Conservation (phyloP, 2,329 filamentous ascomycete species). For the Lasiodiplodia gonubiensis region DNA sequence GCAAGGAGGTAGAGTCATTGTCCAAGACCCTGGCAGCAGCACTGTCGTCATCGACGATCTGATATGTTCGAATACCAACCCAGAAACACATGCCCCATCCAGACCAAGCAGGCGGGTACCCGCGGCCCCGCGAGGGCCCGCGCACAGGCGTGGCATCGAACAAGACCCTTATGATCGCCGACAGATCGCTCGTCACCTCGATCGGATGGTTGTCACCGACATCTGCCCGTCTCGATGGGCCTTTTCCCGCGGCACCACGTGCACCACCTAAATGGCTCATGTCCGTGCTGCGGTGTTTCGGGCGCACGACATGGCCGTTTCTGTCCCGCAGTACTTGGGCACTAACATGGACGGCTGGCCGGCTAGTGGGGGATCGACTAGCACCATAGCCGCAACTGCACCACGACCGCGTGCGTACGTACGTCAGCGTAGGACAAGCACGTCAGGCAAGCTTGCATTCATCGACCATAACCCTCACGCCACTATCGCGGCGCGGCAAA, state of each 20-base stretch:
- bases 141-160: conserved; percentile 21
- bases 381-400: not conserved
- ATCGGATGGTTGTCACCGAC: conserved; percentile 3
- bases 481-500: not conserved
- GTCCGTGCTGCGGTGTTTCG: conserved; percentile 2
- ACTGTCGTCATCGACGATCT: conserved; percentile 21
- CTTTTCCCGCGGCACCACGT: conserved; percentile 7
- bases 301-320: conserved; percentile 10
- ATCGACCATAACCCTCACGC: not conserved
- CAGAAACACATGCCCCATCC: not conserved
- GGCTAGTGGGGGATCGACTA: not conserved
- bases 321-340: conserved; percentile 1
- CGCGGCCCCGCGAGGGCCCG: not conserved
- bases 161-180: conserved; percentile 23
- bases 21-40: not conserved
- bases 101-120: not conserved
- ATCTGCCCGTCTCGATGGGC: not conserved
- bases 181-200: conserved; percentile 11
- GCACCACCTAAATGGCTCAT: conserved; percentile 14
- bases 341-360: not conserved
- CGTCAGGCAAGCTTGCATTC: not conserved
- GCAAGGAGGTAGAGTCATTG: not conserved
- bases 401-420: conserved; percentile 2
- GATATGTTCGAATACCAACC: not conserved
- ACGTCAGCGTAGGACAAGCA: conserved; percentile 4